Conservation (phyloP, 441 rosid genomes). For the Syzygium malaccense region DNA sequence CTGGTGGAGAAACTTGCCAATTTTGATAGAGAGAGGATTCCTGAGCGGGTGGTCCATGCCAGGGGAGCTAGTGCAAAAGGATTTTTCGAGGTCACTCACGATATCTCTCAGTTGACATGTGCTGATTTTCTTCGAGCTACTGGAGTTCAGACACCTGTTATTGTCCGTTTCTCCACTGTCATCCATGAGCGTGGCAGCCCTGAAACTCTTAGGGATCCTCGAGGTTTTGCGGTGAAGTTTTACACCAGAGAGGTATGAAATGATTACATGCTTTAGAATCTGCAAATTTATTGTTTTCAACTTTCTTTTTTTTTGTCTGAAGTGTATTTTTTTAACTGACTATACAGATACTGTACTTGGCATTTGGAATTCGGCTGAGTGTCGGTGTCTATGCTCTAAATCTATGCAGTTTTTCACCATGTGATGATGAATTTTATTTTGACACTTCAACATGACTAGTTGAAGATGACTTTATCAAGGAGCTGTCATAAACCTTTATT, state of each 20-base stretch:
- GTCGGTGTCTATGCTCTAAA: not conserved
- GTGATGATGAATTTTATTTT: not conserved
- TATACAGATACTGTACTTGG: not conserved
- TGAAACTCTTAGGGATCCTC: constrained; percentile 91
- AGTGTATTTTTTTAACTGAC: not conserved
- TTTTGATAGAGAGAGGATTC: constrained; percentile 88
- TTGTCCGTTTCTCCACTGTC: constrained; percentile 82
- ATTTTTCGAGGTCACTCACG: constrained; percentile 57
- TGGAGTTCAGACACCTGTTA: constrained; percentile 92
- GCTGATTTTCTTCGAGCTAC: constrained; percentile 96
- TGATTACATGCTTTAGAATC: not conserved
- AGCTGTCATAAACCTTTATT: not conserved
- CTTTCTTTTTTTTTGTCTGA: not conserved
- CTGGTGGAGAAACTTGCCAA: constrained; percentile 87
- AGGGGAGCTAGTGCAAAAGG: constrained; percentile 90
- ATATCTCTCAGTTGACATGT: constrained; percentile 61
- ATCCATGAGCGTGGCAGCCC: constrained; percentile 95
- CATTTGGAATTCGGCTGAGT: not conserved
- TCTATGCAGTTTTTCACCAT: not conserved
- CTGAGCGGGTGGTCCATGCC: constrained; percentile 97
- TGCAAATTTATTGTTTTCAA: not conserved
- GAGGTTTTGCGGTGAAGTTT: constrained; percentile 96
- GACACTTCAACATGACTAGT: not conserved
- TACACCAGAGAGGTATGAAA: constrained; percentile 86
- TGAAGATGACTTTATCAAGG: not conserved